Evolutionary conservation across 257 asterid genomes (phyloP).

Genomic region (Solanum sitiens): DNA sequence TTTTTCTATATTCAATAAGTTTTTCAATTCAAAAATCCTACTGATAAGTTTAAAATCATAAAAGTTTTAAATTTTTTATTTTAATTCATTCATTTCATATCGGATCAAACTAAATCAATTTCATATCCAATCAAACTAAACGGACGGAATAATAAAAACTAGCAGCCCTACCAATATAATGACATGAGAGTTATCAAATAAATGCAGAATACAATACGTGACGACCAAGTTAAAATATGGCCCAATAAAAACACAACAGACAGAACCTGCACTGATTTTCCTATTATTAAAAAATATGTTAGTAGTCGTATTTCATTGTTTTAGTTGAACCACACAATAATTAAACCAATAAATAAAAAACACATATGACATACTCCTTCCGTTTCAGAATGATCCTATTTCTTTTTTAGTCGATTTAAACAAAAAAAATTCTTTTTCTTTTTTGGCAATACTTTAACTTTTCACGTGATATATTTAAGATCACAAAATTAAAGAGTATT

Average conservation of each 20-base stretch:
- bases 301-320: background rate
- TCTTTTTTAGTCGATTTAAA: no score
- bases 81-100: background rate
- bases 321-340: background rate
- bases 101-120: accelerated
- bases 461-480: no score
- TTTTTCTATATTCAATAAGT: no score
- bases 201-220: background rate
- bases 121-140: no score
- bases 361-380: background rate
- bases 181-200: background rate
- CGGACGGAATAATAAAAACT: background rate
- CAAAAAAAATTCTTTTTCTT: no score
- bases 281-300: background rate
- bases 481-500: no score
- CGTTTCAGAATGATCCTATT: no score
- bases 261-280: background rate
- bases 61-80: no score
- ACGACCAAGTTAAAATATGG: background rate
- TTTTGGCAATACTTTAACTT: no score
- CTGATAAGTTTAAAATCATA: no score
- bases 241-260: background rate
- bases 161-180: constrained; percentile 10
- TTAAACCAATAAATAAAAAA: background rate
- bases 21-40: no score